Base-by-base conservation (phyloP, 164 flowering plant species). In the Kalanchoe fedtschenkoi region DNA sequence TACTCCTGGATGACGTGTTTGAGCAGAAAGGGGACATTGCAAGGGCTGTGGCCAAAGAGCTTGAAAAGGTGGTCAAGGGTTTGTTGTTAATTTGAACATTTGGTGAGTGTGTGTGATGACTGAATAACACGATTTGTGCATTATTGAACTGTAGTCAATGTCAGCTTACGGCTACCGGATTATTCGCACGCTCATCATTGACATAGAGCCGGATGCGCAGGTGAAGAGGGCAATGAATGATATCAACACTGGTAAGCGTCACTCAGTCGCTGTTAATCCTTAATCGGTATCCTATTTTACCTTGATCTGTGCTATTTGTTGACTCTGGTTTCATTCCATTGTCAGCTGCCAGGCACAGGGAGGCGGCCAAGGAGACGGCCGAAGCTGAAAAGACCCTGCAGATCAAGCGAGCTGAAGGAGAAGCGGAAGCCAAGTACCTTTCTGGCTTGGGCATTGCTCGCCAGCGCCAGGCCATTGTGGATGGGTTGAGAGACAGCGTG, bases 1-100 rank as follows among this genome's bases (percentile, higher is more conserved):
- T 86, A 19, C 61, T 68, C 55, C 73, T 88, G 62, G 96, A 88
- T 71, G 80, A 79, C 71, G 73, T 65, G 41, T 88, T 88, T 71
- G 88, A 81, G 78, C 96, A 88, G 53, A 88, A 86, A 72, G 78
- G 82, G 72, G 88, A 88, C 0, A 80, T 84, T 71, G 96, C 89
- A 16, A 85, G 74, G 71, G 84, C 86, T 66, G 89, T 88, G 19
- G 95, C 85, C 69, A 75, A 74, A 0, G 89, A 88, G 74, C 89
- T 86, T 55, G 87, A 82, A 51, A 88, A 84, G 89, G 88, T 80
- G 68, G 44, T 13, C n/a, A n/a, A n/a, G n/a, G n/a, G n/a, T n/a
- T n/a, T n/a, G n/a, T n/a, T n/a, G n/a, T n/a, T n/a, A n/a, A n/a
- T n/a, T n/a, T n/a, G n/a, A 24, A 58, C 16, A 8, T 26, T 62